phyloP scores from a whole-genome alignment of 2,329 filamentous ascomycete species.

The Myriosclerotinia duriaeana region DNA sequence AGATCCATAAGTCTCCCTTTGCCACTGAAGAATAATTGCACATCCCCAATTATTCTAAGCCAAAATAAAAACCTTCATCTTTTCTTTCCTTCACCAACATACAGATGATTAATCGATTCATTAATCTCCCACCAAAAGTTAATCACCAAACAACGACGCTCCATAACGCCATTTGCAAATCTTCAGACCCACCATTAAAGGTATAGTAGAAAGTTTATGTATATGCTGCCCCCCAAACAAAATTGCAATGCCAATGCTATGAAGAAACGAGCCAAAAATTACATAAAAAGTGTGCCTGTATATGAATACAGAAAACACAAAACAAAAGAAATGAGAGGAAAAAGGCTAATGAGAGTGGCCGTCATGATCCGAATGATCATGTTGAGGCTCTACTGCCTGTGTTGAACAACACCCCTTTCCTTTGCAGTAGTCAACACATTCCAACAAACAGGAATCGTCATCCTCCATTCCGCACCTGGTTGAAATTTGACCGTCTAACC shows the following conservation, averaged over 20 bases:
- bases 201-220: background rate
- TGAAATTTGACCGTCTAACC: constrained; percentile 36
- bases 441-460: constrained; percentile 39
- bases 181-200: constrained; percentile 7
- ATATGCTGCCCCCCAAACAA: background rate
- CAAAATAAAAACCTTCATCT: background rate
- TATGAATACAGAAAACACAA: background rate
- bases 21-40: background rate
- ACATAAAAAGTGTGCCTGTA: background rate
- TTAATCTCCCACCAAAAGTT: background rate
- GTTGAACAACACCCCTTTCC: constrained; percentile 39
- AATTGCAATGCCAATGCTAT: background rate
- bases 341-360: constrained; percentile 36
- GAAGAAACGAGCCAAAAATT: background rate
- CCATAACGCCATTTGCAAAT: background rate
- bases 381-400: constrained; percentile 31
- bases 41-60: background rate
- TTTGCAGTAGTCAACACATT: constrained; percentile 42
- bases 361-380: constrained; percentile 37
- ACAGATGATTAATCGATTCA: background rate
- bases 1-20: background rate
- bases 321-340: background rate
- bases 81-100: background rate
- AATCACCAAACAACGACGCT: background rate
- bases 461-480: constrained; percentile 33